These are phyloP conservation scores for Rhypophila decipiens DNA, from an alignment of 495 filamentous ascomycete genomes.

Conservation along the genomic window DNA sequence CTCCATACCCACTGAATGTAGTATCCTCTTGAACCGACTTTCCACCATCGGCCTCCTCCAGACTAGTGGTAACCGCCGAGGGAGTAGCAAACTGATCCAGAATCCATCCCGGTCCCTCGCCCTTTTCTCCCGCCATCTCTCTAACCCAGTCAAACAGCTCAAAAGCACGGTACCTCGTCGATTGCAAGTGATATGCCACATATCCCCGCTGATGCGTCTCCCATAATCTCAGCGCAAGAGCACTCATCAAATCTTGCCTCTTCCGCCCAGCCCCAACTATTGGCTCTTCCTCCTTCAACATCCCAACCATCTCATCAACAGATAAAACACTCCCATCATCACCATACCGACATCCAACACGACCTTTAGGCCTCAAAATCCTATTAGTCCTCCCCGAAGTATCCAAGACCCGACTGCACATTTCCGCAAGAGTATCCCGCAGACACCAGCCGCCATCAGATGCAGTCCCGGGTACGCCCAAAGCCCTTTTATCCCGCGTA, in stretches of 20 bases:
- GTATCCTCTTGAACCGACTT: too few species aligned
- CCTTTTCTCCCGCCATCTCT: conserved; percentile 5
- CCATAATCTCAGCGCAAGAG: conserved; percentile 9
- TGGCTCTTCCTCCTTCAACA: conserved; percentile 2
- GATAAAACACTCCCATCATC: conserved; percentile 2
- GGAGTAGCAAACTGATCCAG: too few species aligned
- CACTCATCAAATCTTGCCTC: conserved; percentile 4
- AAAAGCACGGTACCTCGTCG: conserved; percentile 2
- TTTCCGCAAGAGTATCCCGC: conserved; percentile 7
- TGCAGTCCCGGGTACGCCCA: conserved; percentile 9
- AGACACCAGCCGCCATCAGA: conserved; percentile 9
- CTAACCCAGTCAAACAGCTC: conserved; percentile 11
- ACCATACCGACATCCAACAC: background rate
- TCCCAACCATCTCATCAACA: conserved; percentile 1
- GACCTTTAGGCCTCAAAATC: background rate
- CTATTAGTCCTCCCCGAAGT: conserved; percentile 6
- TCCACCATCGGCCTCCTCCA: too few species aligned
- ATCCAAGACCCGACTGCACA: conserved; percentile 1
- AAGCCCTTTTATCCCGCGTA: conserved; percentile 1
- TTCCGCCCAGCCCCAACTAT: background rate
- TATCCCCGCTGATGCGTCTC: conserved; percentile 9
- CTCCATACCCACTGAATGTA: too few species aligned
- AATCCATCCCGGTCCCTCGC: background rate
- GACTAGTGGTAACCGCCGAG: too few species aligned
- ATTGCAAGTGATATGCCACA: conserved; percentile 8